Percentiles rank a stretch among this genome's conserved stretches.
phyloP scores from a whole-genome alignment of 495 filamentous ascomycete genomes.

The Penicillium canariense region DNA sequence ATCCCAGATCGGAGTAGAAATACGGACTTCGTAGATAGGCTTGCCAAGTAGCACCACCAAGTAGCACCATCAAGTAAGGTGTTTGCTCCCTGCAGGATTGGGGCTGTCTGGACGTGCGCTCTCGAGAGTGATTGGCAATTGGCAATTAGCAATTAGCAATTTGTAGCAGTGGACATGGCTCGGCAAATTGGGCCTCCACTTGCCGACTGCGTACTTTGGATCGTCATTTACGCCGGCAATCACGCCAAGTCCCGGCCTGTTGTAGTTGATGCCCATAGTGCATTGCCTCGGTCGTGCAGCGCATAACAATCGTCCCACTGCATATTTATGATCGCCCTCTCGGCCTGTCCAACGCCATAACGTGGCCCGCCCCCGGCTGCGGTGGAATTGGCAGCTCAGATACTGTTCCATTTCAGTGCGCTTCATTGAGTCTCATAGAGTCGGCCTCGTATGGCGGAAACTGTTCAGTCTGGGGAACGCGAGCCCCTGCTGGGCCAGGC shows the following conservation, averaged over 20 bases:
- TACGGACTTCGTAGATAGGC: neutral
- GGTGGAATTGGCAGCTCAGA: too few relatives aligned
- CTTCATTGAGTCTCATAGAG: slow-evolving; percentile 34
- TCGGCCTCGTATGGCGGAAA: slow-evolving; percentile 25
- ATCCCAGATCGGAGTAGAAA: neutral
- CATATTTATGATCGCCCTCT: too few relatives aligned
- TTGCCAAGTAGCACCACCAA: neutral
- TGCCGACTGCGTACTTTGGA: neutral
- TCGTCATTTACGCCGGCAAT: slow-evolving; percentile 17
- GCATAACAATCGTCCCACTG: too few relatives aligned
- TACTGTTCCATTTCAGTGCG: too few relatives aligned
- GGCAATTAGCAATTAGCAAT: too few relatives aligned
- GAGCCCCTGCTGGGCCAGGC: slow-evolving; percentile 75
- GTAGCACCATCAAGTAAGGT: too few relatives aligned
- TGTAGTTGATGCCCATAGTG: too few relatives aligned
- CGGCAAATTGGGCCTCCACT: slow-evolving; percentile 4
- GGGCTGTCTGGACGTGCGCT: too few relatives aligned
- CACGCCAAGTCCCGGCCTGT: slow-evolving; percentile 12
- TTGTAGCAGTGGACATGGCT: neutral
- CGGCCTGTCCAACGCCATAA: too few relatives aligned
- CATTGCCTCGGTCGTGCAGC: neutral
- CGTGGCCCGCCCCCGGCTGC: too few relatives aligned
- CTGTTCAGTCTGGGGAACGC: slow-evolving; percentile 54
- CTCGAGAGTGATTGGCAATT: neutral
- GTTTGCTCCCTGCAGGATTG: neutral